phyloP scores from a whole-genome alignment of 495 filamentous ascomycete genomes.

The Endocarpon pusillum region DNA sequence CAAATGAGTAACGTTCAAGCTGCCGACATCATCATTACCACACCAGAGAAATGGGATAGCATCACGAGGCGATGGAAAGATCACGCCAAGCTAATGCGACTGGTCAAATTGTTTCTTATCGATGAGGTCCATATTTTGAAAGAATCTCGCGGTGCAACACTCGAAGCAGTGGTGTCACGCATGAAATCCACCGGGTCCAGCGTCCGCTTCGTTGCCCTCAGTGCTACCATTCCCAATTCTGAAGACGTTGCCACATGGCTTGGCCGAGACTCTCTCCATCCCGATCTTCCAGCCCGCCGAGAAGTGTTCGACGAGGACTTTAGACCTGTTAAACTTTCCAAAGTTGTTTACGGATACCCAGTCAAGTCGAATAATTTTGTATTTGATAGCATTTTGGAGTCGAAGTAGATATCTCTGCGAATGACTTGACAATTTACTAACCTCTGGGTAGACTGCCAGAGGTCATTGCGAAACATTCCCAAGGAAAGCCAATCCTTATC shows the following conservation, averaged over 20 bases:
- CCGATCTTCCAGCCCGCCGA: constrained; percentile 48
- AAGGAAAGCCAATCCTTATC: constrained; percentile 74
- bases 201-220: constrained; percentile 80
- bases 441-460: constrained; percentile 37
- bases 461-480: constrained; percentile 59
- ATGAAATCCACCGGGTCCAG: constrained; percentile 86
- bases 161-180: constrained; percentile 90
- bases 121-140: constrained; percentile 95
- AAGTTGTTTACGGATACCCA: constrained; percentile 65
- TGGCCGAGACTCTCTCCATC: constrained; percentile 53
- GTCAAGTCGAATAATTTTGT: constrained; percentile 59
- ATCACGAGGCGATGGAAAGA: constrained; percentile 94
- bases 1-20: constrained; percentile 59
- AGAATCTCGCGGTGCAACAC: constrained; percentile 70
- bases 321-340: constrained; percentile 74
- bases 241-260: constrained; percentile 83
- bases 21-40: constrained; percentile 87
- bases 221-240: constrained; percentile 87
- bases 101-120: constrained; percentile 83
- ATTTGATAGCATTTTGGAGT: constrained; percentile 66
- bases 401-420: constrained; percentile 33
- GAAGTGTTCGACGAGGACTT: constrained; percentile 87
- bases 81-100: constrained; percentile 61
- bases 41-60: constrained; percentile 97
- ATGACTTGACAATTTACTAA: constrained; percentile 2